phyloP scores from a whole-genome alignment of 805 yeast genomes.

The Kodamaea kaohsiungensis region DNA sequence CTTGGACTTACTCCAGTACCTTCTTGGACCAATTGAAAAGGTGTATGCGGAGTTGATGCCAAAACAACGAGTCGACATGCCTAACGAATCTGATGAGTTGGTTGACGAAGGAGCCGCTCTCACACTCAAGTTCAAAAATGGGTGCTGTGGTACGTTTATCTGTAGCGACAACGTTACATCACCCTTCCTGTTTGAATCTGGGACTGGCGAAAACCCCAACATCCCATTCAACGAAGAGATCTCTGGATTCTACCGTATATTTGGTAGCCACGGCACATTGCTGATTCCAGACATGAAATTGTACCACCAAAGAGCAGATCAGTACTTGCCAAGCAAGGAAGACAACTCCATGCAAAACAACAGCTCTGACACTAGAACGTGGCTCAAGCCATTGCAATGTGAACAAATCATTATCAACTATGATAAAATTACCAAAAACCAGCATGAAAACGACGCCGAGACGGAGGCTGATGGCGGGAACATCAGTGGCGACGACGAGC shows the following conservation, averaged over 20 bases:
- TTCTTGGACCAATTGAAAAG: constrained; percentile 39
- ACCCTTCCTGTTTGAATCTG: constrained; percentile 39
- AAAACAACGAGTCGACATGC: constrained; percentile 26
- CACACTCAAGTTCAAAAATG: constrained; percentile 31
- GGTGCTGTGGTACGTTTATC: constrained; percentile 37
- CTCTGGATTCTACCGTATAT: constrained; percentile 36
- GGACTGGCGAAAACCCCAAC: constrained; percentile 43
- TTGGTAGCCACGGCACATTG: constrained; percentile 40
- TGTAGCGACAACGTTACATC: constrained; percentile 40
- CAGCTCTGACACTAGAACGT: constrained; percentile 21
- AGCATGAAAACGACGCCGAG: constrained; percentile 7
- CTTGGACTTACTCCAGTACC: constrained; percentile 36
- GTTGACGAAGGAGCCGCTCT: constrained; percentile 44
- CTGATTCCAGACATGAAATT: constrained; percentile 39
- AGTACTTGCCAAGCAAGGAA: neutral
- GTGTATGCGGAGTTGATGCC: constrained; percentile 38
- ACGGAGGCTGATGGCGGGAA: neutral
- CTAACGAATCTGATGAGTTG: constrained; percentile 13
- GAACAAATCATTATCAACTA: constrained; percentile 21
- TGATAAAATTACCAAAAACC: constrained; percentile 10
- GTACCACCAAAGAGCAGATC: constrained; percentile 24
- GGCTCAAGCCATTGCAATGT: constrained; percentile 29
- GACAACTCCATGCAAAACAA: constrained; percentile 15
- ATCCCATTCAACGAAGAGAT: constrained; percentile 30
- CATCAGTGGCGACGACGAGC: constrained; percentile 7